These are phyloP conservation scores for Colletotrichum ledebouriae DNA, from an alignment of 2,329 filamentous ascomycete species.

Conservation along the genomic window DNA sequence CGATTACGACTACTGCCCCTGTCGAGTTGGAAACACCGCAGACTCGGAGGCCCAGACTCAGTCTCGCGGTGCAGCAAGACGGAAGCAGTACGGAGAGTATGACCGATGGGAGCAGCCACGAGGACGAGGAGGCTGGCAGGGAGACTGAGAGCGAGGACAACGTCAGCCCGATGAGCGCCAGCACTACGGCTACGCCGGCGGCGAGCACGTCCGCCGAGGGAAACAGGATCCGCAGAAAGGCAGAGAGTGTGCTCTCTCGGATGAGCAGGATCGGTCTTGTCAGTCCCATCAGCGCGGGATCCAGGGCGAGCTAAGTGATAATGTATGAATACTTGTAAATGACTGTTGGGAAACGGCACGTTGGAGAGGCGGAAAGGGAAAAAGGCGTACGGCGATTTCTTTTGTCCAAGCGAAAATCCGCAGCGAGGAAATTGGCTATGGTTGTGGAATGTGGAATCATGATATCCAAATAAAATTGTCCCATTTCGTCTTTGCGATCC, in stretches of 20 bases:
- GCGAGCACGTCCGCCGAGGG: background rate
- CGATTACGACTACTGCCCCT: background rate
- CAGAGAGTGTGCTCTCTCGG: conserved; percentile 38
- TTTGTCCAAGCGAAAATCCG: background rate
- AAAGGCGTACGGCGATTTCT: conserved; percentile 7
- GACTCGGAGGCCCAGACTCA: background rate
- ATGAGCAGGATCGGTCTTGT: conserved; percentile 39
- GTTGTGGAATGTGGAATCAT: background rate
- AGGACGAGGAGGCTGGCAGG: conserved; percentile 43
- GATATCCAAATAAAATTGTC: conserved; percentile 19
- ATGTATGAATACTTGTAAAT: background rate
- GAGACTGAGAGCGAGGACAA: conserved; percentile 43
- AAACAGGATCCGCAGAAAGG: conserved; percentile 36
- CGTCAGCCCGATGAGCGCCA: conserved; percentile 43
- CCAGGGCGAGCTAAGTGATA: conserved; percentile 2
- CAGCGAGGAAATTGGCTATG: background rate
- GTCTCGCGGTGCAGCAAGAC: conserved; percentile 29
- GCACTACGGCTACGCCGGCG: background rate
- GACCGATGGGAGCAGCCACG: conserved; percentile 48
- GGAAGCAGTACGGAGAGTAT: conserved; percentile 47
- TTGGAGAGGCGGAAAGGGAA: background rate
- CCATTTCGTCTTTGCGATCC: background rate
- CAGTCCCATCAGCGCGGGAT: conserved; percentile 28
- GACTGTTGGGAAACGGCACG: background rate
- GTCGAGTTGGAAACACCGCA: conserved; percentile 28